phyloP scores from a whole-genome alignment of 2,329 filamentous ascomycete genomes.

The Domatiomyces catenatus region DNA sequence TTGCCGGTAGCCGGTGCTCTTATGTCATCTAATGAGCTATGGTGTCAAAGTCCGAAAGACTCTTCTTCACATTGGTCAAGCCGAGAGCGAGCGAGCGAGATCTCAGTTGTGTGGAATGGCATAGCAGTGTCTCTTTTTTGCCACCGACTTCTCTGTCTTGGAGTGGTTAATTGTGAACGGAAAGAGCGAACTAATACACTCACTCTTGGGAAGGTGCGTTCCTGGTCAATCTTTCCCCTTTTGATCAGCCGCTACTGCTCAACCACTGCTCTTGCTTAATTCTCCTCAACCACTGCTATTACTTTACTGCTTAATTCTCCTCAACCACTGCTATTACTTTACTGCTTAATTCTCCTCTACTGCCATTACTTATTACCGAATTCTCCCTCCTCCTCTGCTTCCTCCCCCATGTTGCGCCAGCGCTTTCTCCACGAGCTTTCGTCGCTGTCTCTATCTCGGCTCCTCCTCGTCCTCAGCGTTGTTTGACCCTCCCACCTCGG shows the following conservation, averaged over 20 bases:
- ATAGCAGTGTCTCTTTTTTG: background rate
- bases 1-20: background rate
- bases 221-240: background rate
- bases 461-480: background rate
- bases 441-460: background rate
- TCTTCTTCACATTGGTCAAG: background rate
- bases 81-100: background rate
- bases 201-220: background rate
- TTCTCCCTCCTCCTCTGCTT: background rate
- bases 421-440: background rate
- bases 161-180: no score
- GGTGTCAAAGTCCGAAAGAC: background rate
- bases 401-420: background rate
- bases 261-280: no score
- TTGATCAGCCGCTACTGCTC: background rate
- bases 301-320: no score
- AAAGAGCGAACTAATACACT: background rate
- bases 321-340: no score
- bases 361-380: no score
- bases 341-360: no score
- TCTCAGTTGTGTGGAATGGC: background rate
- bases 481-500: background rate
- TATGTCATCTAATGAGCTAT: background rate
- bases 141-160: background rate
- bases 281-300: no score